Evolutionary conservation across 2,329 filamentous ascomycete species (phyloP), one percentile per base, ranked within the genome.

Genomic region (Chalara sp.): DNA sequence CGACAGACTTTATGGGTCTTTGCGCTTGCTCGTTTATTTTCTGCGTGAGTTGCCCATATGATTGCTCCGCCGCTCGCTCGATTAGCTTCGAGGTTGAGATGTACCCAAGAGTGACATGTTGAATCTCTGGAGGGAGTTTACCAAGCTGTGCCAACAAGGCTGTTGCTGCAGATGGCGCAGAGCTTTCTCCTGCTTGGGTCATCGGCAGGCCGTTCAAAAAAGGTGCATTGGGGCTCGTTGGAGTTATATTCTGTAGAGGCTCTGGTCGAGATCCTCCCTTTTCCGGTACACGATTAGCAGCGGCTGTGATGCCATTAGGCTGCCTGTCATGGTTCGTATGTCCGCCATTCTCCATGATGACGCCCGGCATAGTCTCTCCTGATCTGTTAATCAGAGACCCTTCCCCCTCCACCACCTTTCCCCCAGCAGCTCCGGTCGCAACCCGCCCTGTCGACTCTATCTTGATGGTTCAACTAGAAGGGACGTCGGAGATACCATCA

Each of bases 11-110:
- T 13, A 84, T 62, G 30, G 84, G 81, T 64, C 88, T 81, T 52
- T 83, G 79, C 32, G 86, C 81, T 68, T 96, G 72, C 53, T 84
- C 80, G 37, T 76, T 71, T 42, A 96, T 77, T 54, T 86, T 76
- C 6, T 87, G 83, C 46, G 81, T 76, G 32, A 97, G 74, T 49
- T 85, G 81, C 64, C 88, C 89, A 68, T 91, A 91, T 46, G 87
- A 89, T 62, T 85, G 82, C 68, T 96, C 90, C 33, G 88, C 85
- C 37, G 93, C 78, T 58, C 93, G 83, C 56, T 82, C 80, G 48
- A 97, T 76, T 44, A 99, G 72, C 11, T 78, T 78, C 5, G 84
- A 83, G 21, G 97, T 76, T 4, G 89, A 84, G 50, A 92, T 77
- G 65, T 90, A 95, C 33, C 82, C 84, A 51, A 84, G 74, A 0